Evolutionary conservation across 2,329 filamentous ascomycete genomes (phyloP), one percentile per base, ranked within the genome.

Genomic region (Alternaria arborescens): DNA sequence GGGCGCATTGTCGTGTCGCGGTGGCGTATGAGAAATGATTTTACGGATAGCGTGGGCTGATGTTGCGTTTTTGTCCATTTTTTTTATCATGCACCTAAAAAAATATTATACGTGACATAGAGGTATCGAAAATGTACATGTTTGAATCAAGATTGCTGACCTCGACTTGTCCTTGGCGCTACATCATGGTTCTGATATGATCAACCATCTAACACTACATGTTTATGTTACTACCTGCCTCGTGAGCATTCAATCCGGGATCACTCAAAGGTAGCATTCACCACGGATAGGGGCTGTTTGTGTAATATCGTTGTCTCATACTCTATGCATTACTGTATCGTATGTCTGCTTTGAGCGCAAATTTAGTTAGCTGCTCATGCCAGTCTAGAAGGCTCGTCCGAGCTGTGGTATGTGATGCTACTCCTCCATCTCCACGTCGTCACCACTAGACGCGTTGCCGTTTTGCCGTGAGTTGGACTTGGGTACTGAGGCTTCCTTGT

Each of bases 401-500:
- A 41, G 22, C 4, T 18, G 34, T 8, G 18, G 46, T 24, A n/a
- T 34, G 46, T 34, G n/a, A 34, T 32, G 20, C 54, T 57, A 60
- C 43, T 60, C 58, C 34, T 60, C 58, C 58, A 60, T 60, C 16
- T 78, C 76, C 42, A 75, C 74, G 41, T 77, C 76, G 26, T 71
- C 73, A 20, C 74, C 72, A 26, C 65, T 67, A 11, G 64, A 64
- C 10, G 69, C 64, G 20, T 68, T 68, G 28, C 70, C 74, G 38
- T 72, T 76, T 41, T 73, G 70, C 62, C 70, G 63, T 12, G 61
- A 52, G 46, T 70, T 75, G 5, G 71, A 62, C 60, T 79, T 79
- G 87, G 94, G 92, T 80, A 97, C 92, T 5, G 93, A 95, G 4
- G 95, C 95, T 80, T 99, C 95, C 83, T 98, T 98, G 83, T 98